Conservation (phyloP, 495 filamentous ascomycete species). For the Penicillium fimorum region DNA sequence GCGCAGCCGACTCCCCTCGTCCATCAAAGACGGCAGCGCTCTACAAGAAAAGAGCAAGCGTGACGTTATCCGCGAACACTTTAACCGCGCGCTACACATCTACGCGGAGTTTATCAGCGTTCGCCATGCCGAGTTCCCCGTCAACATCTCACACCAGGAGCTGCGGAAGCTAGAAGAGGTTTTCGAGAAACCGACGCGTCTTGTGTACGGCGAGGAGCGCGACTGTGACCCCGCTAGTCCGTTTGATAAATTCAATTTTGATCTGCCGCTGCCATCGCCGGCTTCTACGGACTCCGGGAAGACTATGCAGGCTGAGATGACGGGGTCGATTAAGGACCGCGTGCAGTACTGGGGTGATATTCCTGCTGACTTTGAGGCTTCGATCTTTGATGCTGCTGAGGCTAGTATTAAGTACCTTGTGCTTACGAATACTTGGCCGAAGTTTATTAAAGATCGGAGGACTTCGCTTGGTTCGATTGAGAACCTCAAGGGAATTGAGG, state of each 20-base stretch:
- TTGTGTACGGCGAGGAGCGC: slow-evolving; percentile 34
- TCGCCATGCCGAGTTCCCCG: slow-evolving; percentile 57
- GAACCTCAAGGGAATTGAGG: slow-evolving; percentile 10
- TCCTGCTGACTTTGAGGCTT: slow-evolving; percentile 48
- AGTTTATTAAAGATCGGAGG: slow-evolving; percentile 46
- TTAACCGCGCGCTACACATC: slow-evolving; percentile 55
- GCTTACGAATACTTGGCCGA: slow-evolving; percentile 68
- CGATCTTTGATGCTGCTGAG: slow-evolving; percentile 59
- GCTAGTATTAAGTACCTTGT: slow-evolving; percentile 66
- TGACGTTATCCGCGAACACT: slow-evolving; percentile 39
- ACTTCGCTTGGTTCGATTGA: slow-evolving; percentile 22
- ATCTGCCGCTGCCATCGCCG: slow-evolving; percentile 21
- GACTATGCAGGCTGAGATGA: slow-evolving; percentile 4
- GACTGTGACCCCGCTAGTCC: slow-evolving; percentile 32
- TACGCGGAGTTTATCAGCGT: slow-evolving; percentile 56
- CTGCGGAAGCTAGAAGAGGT: slow-evolving; percentile 47
- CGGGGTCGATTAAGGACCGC: slow-evolving; percentile 23
- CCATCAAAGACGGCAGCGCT: slow-evolving; percentile 18
- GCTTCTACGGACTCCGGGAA: slow-evolving; percentile 26
- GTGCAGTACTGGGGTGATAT: slow-evolving; percentile 42
- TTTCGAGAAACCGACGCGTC: slow-evolving; percentile 44
- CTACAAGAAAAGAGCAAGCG: slow-evolving; percentile 19
- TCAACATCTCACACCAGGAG: slow-evolving; percentile 58
- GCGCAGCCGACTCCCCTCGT: slow-evolving; percentile 37
- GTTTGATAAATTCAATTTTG: slow-evolving; percentile 28